Conservation (phyloP, 371 early-diverging fungal genomes). For the Chytridium lagenaria region DNA sequence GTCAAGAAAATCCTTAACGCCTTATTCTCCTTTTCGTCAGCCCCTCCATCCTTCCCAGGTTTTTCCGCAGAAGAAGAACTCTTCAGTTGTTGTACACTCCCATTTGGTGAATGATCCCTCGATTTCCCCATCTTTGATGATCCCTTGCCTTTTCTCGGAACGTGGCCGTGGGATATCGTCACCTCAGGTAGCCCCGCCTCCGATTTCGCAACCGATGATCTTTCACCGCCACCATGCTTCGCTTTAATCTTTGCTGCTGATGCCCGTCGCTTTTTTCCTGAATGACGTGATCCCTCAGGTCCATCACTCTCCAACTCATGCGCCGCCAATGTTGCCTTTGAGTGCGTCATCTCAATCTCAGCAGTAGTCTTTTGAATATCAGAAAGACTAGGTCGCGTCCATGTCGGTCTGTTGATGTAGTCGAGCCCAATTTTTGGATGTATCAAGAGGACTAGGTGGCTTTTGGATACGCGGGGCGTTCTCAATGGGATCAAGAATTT, state of each 20-base stretch:
- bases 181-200: no score
- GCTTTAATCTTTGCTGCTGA: no score
- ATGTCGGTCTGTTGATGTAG: background rate
- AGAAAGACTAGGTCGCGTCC: conserved; percentile 6
- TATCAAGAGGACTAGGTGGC: no score
- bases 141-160: background rate
- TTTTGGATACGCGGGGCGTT: no score
- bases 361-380: background rate
- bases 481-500: conserved; percentile 1
- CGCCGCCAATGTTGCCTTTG: no score
- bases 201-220: no score
- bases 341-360: background rate
- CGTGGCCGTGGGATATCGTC: background rate
- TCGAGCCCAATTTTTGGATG: no score
- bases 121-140: background rate
- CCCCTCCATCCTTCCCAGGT: background rate
- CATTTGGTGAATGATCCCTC: background rate
- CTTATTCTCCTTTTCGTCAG: conserved; percentile 2
- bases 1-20: conserved; percentile 7
- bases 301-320: no score
- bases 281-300: no score
- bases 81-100: background rate
- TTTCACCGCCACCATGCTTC: no score
- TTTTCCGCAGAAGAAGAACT: background rate
- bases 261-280: no score